Conservation (phyloP, 2,329 filamentous ascomycete genomes). For the Trichoderma sp. region DNA sequence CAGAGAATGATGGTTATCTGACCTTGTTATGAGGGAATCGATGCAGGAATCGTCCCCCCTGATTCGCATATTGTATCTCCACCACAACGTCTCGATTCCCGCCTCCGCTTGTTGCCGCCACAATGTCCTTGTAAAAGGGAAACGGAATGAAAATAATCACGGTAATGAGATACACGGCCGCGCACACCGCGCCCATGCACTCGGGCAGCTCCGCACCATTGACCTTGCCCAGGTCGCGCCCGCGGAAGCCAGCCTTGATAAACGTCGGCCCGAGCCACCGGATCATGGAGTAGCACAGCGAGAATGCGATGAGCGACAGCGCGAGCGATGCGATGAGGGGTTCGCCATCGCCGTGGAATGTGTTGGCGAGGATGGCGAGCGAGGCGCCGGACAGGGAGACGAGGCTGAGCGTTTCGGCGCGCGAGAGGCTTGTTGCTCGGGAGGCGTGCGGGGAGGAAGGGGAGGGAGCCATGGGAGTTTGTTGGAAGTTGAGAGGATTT, state of each 20-base stretch:
- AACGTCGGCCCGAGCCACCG: constrained; percentile 91
- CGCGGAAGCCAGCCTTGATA: constrained; percentile 82
- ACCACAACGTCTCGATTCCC: constrained; percentile 85
- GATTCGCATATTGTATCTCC: constrained; percentile 69
- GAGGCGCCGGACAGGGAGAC: constrained; percentile 65
- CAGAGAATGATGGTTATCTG: constrained; percentile 4
- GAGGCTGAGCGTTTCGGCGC: constrained; percentile 52
- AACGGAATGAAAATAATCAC: constrained; percentile 94
- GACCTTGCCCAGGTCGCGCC: constrained; percentile 76
- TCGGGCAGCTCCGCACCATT: constrained; percentile 78
- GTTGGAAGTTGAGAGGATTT: neutral
- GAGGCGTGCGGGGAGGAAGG: constrained; percentile 31
- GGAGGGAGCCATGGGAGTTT: constrained; percentile 9
- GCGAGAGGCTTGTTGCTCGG: constrained; percentile 43
- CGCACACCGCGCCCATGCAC: constrained; percentile 92
- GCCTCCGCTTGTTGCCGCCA: constrained; percentile 88
- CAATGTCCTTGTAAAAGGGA: constrained; percentile 97
- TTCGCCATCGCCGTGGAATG: constrained; percentile 80
- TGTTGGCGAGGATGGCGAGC: constrained; percentile 71
- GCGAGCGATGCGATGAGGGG: constrained; percentile 85
- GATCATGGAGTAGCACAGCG: constrained; percentile 79
- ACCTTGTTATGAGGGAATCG: constrained; percentile 94
- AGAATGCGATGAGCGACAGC: constrained; percentile 80
- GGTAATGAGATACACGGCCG: constrained; percentile 83
- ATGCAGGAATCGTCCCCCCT: constrained; percentile 81